Conservation (phyloP, 1,284 basidiomycete species). For the Trichosporon asahii region DNA sequence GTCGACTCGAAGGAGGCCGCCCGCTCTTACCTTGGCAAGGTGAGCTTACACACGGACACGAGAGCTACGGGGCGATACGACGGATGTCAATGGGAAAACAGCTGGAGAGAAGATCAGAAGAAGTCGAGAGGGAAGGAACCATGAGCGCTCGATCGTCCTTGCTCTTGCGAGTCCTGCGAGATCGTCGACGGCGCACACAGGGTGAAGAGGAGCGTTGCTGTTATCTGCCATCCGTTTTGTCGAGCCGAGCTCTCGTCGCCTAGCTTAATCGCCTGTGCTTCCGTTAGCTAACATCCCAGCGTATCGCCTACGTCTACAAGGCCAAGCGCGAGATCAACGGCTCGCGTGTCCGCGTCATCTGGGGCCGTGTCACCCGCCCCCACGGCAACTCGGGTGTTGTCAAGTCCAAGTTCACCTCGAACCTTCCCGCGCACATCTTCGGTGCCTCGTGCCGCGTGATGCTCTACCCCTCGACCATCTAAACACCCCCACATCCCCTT, state of each 20-base stretch:
- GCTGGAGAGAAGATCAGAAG: neutral
- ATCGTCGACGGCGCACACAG: neutral
- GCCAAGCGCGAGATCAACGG: conserved; percentile 89
- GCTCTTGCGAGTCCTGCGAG: neutral
- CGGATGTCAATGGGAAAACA: neutral
- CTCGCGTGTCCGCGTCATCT: conserved; percentile 91
- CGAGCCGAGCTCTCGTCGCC: neutral
- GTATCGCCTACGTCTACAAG: conserved; percentile 96
- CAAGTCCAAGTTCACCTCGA: conserved; percentile 94
- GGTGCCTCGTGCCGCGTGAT: conserved; percentile 86
- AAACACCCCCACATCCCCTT: conserved; percentile 26
- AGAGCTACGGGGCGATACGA: neutral
- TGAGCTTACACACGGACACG: conserved; percentile 51
- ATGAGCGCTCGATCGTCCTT: neutral
- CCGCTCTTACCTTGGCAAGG: conserved; percentile 98
- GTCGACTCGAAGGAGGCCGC: conserved; percentile 90
- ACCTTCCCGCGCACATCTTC: conserved; percentile 94
- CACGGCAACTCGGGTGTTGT: conserved; percentile 95
- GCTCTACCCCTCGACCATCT: conserved; percentile 54
- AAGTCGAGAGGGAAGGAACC: neutral
- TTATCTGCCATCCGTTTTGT: neutral
- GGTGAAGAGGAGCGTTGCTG: neutral
- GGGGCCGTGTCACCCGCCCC: conserved; percentile 89
- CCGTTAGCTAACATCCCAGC: conserved; percentile 56
- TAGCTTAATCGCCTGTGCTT: neutral